A percentile compares a stretch with the other conserved stretches of the same genome.
Evolutionary conservation across 1,139 yeast species (phyloP).

Genomic region (Meyerozyma guilliermondii): DNA sequence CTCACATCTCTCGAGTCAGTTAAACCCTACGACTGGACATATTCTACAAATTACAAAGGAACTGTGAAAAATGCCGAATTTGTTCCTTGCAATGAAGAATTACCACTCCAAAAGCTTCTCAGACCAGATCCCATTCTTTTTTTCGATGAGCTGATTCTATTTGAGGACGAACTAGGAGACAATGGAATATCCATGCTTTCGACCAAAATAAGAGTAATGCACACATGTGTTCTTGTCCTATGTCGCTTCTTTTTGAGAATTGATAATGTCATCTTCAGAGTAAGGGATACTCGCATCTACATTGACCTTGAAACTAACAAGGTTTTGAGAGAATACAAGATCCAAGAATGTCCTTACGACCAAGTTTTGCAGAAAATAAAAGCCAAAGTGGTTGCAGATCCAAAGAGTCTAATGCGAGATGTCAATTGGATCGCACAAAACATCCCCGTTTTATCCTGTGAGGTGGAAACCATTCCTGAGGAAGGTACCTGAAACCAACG

Average conservation of each 20-base stretch:
- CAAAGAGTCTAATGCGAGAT: conserved; percentile 72
- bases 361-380: conserved; percentile 40
- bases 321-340: conserved; percentile 73
- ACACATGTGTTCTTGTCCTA: conserved; percentile 65
- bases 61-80: conserved; percentile 26
- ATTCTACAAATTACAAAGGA: conserved; percentile 76
- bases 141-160: conserved; percentile 82
- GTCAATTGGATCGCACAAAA: conserved; percentile 73
- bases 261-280: conserved; percentile 80
- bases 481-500: conserved; percentile 3
- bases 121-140: conserved; percentile 82
- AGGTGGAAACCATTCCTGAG: conserved; percentile 12
- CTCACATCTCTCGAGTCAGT: conserved; percentile 39
- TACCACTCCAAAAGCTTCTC: conserved; percentile 68
- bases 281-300: conserved; percentile 79
- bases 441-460: conserved; percentile 37
- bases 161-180: conserved; percentile 94
- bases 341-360: conserved; percentile 64
- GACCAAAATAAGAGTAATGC: conserved; percentile 87
- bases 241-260: conserved; percentile 80
- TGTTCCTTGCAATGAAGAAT: conserved; percentile 21
- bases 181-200: conserved; percentile 82
- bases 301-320: conserved; percentile 66
- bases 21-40: conserved; percentile 96
- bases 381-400: conserved; percentile 53